These are phyloP conservation scores for Alnus rubra DNA, from an alignment of 306 rosid species.

Conservation along the genomic window DNA sequence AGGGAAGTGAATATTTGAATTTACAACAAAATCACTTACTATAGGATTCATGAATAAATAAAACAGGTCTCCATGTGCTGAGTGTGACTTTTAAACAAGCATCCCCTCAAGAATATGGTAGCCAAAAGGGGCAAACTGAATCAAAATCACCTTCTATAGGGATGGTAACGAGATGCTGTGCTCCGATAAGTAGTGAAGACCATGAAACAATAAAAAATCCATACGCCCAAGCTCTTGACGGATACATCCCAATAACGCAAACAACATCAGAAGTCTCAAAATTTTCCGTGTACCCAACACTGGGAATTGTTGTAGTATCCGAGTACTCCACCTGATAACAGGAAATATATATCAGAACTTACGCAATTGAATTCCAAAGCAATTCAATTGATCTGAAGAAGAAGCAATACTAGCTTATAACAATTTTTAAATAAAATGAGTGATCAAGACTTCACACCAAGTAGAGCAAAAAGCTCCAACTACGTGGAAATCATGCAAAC, in stretches of 20 bases:
- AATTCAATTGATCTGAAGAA: neutral
- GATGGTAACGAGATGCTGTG: slow-evolving; percentile 25
- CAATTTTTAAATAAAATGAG: neutral
- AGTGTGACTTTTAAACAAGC: neutral
- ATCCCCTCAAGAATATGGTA: neutral
- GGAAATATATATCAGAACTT: slow-evolving; percentile 9
- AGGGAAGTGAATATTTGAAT: too few relatives aligned
- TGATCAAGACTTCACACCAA: neutral
- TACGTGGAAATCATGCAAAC: too few relatives aligned
- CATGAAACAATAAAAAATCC: slow-evolving; percentile 22
- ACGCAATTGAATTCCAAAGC: neutral
- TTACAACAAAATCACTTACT: too few relatives aligned
- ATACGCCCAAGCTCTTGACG: slow-evolving; percentile 38
- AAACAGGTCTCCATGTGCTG: neutral
- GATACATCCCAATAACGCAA: slow-evolving; percentile 49
- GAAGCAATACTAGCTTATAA: neutral
- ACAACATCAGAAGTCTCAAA: too few relatives aligned
- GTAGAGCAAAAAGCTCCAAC: neutral
- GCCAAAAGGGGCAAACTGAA: neutral
- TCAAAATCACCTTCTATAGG: slow-evolving; percentile 47
- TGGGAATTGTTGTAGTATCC: too few relatives aligned
- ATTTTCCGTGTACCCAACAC: too few relatives aligned
- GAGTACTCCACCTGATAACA: slow-evolving; percentile 33
- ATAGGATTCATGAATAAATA: neutral
- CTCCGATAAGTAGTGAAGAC: slow-evolving; percentile 25